phyloP scores from a whole-genome alignment of 305 asterid species.

The Lippia alba region DNA sequence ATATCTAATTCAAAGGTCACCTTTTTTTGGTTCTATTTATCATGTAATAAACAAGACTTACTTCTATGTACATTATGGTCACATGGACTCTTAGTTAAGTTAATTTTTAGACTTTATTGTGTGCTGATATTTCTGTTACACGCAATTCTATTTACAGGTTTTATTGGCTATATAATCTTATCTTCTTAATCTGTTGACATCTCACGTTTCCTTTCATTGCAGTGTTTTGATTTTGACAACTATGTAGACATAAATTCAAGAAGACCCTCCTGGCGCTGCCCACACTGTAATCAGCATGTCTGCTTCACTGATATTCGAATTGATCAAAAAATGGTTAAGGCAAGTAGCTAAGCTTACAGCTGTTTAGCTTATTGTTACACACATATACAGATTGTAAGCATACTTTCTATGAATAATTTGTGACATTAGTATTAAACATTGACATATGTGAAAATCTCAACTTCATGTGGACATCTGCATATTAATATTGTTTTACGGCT shows the following conservation, averaged over 20 bases:
- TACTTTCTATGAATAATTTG: not conserved
- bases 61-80: slow-evolving; percentile 8
- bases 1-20: slow-evolving; percentile 2
- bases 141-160: not conserved
- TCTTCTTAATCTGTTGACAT: slow-evolving; percentile 13
- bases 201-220: slow-evolving; percentile 24
- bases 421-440: not conserved
- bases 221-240: slow-evolving; percentile 95
- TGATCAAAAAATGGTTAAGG: slow-evolving; percentile 88
- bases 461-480: not conserved
- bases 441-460: not conserved
- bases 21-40: slow-evolving; percentile 13
- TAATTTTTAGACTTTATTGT: not conserved
- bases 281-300: slow-evolving; percentile 79
- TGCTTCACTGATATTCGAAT: slow-evolving; percentile 86
- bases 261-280: slow-evolving; percentile 97
- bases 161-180: not conserved
- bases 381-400: not conserved
- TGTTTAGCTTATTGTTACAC: slow-evolving; percentile 13
- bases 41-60: not conserved
- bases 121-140: not conserved
- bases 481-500: not conserved
- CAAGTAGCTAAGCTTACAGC: slow-evolving; percentile 51
- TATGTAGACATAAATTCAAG: slow-evolving; percentile 83
- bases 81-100: not conserved